Conservation (phyloP, 768 basidiomycete species). For the Xanthoconium purpureum region DNA sequence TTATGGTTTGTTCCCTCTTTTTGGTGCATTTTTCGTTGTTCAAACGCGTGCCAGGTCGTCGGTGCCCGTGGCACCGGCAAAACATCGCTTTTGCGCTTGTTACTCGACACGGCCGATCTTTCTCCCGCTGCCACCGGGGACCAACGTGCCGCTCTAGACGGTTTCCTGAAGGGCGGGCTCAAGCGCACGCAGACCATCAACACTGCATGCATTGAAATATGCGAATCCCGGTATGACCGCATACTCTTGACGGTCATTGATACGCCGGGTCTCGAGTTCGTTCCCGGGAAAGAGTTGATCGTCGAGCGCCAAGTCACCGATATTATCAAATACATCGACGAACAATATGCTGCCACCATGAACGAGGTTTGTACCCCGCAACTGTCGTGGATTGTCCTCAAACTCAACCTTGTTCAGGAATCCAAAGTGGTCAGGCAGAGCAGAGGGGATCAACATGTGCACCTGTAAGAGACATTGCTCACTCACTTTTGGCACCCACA, state of each 20-base stretch:
- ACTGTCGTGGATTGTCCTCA: neutral
- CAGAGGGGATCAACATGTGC: slow-evolving; percentile 88
- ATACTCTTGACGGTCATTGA: slow-evolving; percentile 79
- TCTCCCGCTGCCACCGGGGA: slow-evolving; percentile 75
- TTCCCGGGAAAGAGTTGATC: slow-evolving; percentile 66
- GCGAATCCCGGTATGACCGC: slow-evolving; percentile 79
- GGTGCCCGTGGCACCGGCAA: slow-evolving; percentile 82
- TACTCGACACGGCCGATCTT: slow-evolving; percentile 82
- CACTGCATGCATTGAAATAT: slow-evolving; percentile 74
- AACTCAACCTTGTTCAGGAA: slow-evolving; percentile 49
- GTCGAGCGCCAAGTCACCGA: slow-evolving; percentile 75
- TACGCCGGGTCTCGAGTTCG: slow-evolving; percentile 81
- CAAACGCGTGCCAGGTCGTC: slow-evolving; percentile 52
- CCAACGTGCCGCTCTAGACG: slow-evolving; percentile 62
- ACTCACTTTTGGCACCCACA: neutral
- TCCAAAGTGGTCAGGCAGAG: slow-evolving; percentile 84
- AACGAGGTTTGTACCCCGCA: slow-evolving; percentile 54
- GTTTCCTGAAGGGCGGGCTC: slow-evolving; percentile 58
- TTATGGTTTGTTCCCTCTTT: slow-evolving; percentile 57
- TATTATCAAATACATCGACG: slow-evolving; percentile 75
- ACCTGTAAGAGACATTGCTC: slow-evolving; percentile 54
- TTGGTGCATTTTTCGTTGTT: neutral
- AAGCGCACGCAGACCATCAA: slow-evolving; percentile 63
- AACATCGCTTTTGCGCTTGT: slow-evolving; percentile 73
- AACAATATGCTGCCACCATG: slow-evolving; percentile 83